A percentile compares a stretch with the other conserved stretches of the same genome.
These are phyloP conservation scores for Diplodia intermedia DNA, from an alignment of 2,329 filamentous ascomycete species.

Conservation along the genomic window DNA sequence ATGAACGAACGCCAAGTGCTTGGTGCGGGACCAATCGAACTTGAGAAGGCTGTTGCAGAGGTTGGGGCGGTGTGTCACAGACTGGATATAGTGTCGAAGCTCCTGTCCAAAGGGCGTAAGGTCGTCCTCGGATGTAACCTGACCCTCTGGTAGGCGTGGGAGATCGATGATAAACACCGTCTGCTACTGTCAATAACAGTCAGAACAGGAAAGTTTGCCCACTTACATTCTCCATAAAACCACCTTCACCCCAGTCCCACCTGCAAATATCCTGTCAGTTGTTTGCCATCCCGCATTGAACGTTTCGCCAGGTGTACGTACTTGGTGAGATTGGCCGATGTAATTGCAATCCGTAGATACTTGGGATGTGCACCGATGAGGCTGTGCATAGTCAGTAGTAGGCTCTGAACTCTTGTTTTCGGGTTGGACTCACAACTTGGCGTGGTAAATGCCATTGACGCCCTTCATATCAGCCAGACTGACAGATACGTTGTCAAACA, in stretches of 20 bases:
- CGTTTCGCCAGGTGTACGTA: conserved; percentile 57
- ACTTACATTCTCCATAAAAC: conserved; percentile 81
- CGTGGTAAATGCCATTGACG: conserved; percentile 81
- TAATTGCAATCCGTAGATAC: conserved; percentile 80
- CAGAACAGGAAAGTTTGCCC: neutral
- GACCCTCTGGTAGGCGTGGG: conserved; percentile 60
- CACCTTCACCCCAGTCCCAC: conserved; percentile 80
- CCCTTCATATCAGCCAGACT: conserved; percentile 85
- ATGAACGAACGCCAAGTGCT: conserved; percentile 79
- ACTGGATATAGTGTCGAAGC: conserved; percentile 72
- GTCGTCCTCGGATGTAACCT: conserved; percentile 40
- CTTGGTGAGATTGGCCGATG: conserved; percentile 82
- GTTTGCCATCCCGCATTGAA: neutral
- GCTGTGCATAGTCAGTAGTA: neutral
- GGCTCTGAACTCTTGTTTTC: neutral
- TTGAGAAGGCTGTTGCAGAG: conserved; percentile 72
- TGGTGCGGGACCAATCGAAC: conserved; percentile 83
- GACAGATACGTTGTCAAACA: conserved; percentile 63
- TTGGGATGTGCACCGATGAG: conserved; percentile 81
- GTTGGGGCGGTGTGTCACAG: conserved; percentile 68
- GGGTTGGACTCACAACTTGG: conserved; percentile 66
- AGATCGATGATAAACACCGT: conserved; percentile 92
- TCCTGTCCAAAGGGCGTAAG: conserved; percentile 71
- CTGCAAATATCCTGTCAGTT: neutral
- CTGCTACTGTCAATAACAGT: conserved; percentile 37